A percentile compares a stretch with the other conserved stretches of the same genome.
Conservation (phyloP, 2,329 filamentous ascomycete genomes). For the Exophiala sp. region DNA sequence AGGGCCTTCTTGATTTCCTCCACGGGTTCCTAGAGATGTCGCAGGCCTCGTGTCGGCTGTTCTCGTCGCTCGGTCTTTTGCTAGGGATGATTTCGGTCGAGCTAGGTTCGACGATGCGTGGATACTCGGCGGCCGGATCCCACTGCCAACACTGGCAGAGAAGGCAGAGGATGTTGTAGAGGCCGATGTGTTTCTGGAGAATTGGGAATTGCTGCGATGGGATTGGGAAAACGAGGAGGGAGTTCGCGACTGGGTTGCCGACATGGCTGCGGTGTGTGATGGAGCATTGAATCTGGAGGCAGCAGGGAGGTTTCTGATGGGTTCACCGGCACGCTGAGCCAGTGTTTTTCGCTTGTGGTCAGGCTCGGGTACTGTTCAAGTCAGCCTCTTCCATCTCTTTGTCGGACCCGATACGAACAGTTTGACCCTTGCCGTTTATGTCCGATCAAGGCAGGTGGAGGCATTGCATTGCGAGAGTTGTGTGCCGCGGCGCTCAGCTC, state of each 20-base stretch:
- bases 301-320: slow-evolving; percentile 38
- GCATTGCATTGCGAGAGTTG: slow-evolving; percentile 49
- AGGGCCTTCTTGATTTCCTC: slow-evolving; percentile 35
- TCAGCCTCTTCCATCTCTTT: slow-evolving; percentile 40
- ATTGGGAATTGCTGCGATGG: slow-evolving; percentile 39
- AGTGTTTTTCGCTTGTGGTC: slow-evolving; percentile 58
- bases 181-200: slow-evolving; percentile 42
- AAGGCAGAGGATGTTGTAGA: slow-evolving; percentile 48
- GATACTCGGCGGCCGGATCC: slow-evolving; percentile 43
- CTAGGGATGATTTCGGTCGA: slow-evolving; percentile 50
- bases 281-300: slow-evolving; percentile 41
- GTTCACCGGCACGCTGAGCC: slow-evolving; percentile 51
- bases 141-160: slow-evolving; percentile 53
- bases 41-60: slow-evolving; percentile 38
- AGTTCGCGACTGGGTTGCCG: slow-evolving; percentile 39
- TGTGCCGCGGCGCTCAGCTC: slow-evolving; percentile 49
- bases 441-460: slow-evolving; percentile 38
- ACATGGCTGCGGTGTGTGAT: slow-evolving; percentile 40
- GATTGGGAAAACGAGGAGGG: slow-evolving; percentile 36
- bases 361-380: slow-evolving; percentile 46
- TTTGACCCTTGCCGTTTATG: slow-evolving; percentile 50
- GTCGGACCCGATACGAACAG: slow-evolving; percentile 34
- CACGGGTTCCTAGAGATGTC: slow-evolving; percentile 40
- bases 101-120: slow-evolving; percentile 32
- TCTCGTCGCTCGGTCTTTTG: slow-evolving; percentile 46